These are phyloP conservation scores for Croton setiger DNA, from an alignment of 441 rosid species.

Conservation along the genomic window DNA sequence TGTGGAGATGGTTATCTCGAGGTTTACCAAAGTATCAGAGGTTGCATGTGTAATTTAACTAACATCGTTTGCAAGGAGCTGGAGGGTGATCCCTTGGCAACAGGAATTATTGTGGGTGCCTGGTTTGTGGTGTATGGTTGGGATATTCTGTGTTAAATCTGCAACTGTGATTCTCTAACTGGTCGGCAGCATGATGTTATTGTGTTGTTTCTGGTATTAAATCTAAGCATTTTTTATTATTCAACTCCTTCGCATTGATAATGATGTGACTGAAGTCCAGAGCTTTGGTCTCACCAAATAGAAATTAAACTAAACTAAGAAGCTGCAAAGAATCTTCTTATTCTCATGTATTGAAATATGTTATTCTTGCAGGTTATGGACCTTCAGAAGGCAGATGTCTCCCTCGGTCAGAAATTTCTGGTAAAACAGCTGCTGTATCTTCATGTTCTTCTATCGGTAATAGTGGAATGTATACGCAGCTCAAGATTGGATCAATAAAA, in stretches of 20 bases:
- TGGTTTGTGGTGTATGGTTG: not conserved
- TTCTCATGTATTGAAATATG: constrained; percentile 7
- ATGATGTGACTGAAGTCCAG: not conserved
- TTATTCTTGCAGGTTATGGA: constrained; percentile 46
- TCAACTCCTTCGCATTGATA: not conserved
- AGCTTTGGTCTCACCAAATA: not conserved
- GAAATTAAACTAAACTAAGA: not conserved
- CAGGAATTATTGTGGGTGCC: too few relatives aligned
- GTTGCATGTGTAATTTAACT: not conserved
- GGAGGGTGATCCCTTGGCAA: not conserved
- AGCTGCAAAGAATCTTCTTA: not conserved
- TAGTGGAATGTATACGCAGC: constrained; percentile 24
- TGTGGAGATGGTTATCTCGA: not conserved
- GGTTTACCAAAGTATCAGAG: not conserved
- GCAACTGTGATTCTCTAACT: not conserved
- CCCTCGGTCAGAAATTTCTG: constrained; percentile 40
- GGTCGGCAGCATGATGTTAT: not conserved
- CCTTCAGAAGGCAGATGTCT: constrained; percentile 39
- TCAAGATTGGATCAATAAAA: constrained; percentile 36
- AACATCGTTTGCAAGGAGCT: constrained; percentile 7
- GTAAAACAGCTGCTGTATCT: constrained; percentile 38
- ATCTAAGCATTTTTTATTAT: not conserved
- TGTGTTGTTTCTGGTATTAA: not conserved
- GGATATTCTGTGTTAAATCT: not conserved
- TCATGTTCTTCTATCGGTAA: constrained; percentile 32